Evolutionary conservation across 805 yeast genomes (phyloP).

Genomic region (Ogataea dorogensis): DNA sequence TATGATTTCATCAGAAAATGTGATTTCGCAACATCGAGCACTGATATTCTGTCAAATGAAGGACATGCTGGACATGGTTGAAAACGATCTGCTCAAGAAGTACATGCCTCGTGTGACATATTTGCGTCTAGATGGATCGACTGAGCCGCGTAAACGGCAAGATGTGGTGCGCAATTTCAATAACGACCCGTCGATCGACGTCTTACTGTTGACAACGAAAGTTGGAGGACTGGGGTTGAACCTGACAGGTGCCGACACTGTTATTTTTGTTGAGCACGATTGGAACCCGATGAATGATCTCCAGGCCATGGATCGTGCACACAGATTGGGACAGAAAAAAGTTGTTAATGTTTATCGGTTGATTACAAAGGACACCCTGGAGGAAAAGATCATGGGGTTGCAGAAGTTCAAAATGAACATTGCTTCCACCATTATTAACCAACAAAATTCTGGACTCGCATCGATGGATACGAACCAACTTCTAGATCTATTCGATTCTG

Average conservation of each 20-base stretch:
- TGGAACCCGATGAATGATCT: slow-evolving; percentile 99
- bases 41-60: slow-evolving; percentile 93
- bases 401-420: slow-evolving; percentile 97
- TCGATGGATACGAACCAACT: slow-evolving; percentile 97
- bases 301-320: slow-evolving; percentile 99
- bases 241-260: slow-evolving; percentile 98
- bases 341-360: slow-evolving; percentile 95
- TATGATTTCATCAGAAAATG: slow-evolving; percentile 39
- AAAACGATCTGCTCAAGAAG: slow-evolving; percentile 77
- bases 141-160: slow-evolving; percentile 91
- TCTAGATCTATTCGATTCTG: slow-evolving; percentile 81
- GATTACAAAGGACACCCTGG: slow-evolving; percentile 89
- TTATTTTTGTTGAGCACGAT: slow-evolving; percentile 97
- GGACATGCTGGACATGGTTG: slow-evolving; percentile 97
- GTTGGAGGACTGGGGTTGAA: slow-evolving; percentile 99
- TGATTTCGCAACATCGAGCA: slow-evolving; percentile 92
- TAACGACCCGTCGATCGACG: slow-evolving; percentile 96
- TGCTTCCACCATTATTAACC: slow-evolving; percentile 94
- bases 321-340: slow-evolving; percentile 94
- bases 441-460: slow-evolving; percentile 91
- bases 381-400: slow-evolving; percentile 97
- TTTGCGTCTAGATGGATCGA: slow-evolving; percentile 91
- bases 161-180: slow-evolving; percentile 88
- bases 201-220: slow-evolving; percentile 85
- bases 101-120: slow-evolving; percentile 89